These are phyloP conservation scores for Bipolaris sorokiniana DNA, from an alignment of 2,329 filamentous ascomycete species.

Conservation along the genomic window DNA sequence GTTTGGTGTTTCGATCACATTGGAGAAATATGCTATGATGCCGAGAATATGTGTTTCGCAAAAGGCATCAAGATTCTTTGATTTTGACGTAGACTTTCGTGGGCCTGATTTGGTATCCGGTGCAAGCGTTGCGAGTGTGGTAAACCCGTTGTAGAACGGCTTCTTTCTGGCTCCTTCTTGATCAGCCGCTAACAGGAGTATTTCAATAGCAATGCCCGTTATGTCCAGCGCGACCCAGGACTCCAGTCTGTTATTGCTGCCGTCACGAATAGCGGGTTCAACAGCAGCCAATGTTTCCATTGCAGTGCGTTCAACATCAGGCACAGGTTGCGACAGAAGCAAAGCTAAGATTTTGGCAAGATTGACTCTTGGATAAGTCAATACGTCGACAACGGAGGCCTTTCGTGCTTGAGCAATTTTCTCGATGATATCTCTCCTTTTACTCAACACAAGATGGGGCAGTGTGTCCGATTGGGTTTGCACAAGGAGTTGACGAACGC, in stretches of 20 bases:
- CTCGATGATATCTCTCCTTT: constrained; percentile 77
- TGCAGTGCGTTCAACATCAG: constrained; percentile 69
- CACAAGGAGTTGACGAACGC: constrained; percentile 74
- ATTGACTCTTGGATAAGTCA: constrained; percentile 62
- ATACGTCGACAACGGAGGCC: constrained; percentile 64
- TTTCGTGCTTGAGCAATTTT: constrained; percentile 76
- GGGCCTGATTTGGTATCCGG: constrained; percentile 55
- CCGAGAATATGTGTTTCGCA: constrained; percentile 84
- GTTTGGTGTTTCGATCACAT: constrained; percentile 73
- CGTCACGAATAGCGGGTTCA: constrained; percentile 71
- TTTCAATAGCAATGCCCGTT: constrained; percentile 75
- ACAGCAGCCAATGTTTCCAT: constrained; percentile 72
- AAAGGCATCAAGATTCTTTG: constrained; percentile 71
- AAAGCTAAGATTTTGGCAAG: constrained; percentile 65
- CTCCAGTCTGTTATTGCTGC: constrained; percentile 62
- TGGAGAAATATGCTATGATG: constrained; percentile 81
- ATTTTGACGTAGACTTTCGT: constrained; percentile 54
- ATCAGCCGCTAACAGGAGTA: constrained; percentile 80
- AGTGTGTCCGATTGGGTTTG: constrained; percentile 81
- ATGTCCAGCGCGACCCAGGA: constrained; percentile 77
- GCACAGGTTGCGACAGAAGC: constrained; percentile 65
- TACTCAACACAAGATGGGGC: constrained; percentile 82
- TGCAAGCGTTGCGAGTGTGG: constrained; percentile 53
- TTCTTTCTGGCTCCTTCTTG: constrained; percentile 60
- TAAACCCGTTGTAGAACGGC: constrained; percentile 60